Evolutionary conservation across 768 basidiomycete species (phyloP), one percentile per base, ranked within the genome.

Genomic region (Agrocybe chaxingu): DNA sequence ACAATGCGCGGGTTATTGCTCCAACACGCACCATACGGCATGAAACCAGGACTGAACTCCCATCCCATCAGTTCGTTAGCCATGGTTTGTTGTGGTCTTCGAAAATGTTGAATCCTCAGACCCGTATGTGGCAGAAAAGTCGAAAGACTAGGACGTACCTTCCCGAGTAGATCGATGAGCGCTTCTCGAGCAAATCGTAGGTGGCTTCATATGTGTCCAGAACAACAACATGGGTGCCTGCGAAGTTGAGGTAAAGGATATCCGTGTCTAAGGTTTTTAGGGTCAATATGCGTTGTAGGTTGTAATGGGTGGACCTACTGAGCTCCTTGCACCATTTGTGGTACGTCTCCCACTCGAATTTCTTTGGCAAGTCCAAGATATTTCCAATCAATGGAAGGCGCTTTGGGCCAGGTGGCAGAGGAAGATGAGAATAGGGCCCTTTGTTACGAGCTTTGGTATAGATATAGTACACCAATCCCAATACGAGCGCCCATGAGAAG

Each of bases 101-200:
- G 24, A 29, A 18, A 24, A 24, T 24, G 16, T 24, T 24, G 24
- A 16, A 16, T 24, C 5, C 3, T 24, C 24, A 24, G 5, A 24
- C 3, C 24, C 24, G 24, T 24, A 24, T 5, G 24, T 5, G 24
- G 5, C 24, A 24, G 3, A 24, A 24, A 24, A 24, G 24, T 24
- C 32, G 12, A 30, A 8, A 10, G 38, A 43, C 16, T 24, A 30
- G 6, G 16, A 40, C 56, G 3, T 48, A 62, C 57, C 70, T 53
- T 45, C 63, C 65, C 1, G 69, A 77, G 54, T 77, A 78, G 11
- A 70, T 69, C 12, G 61, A 46, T 4, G 70, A 72, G 11, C 71
- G 58, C 48, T 68, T 72, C 45, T 76, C 75, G 39, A 78, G 61
- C 13, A 78, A 64, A 7, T 75, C 76, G 10, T 55, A 51, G 2